Conservation (phyloP, 2,329 filamentous ascomycete species). For the Pseudogymnoascus sp. region DNA sequence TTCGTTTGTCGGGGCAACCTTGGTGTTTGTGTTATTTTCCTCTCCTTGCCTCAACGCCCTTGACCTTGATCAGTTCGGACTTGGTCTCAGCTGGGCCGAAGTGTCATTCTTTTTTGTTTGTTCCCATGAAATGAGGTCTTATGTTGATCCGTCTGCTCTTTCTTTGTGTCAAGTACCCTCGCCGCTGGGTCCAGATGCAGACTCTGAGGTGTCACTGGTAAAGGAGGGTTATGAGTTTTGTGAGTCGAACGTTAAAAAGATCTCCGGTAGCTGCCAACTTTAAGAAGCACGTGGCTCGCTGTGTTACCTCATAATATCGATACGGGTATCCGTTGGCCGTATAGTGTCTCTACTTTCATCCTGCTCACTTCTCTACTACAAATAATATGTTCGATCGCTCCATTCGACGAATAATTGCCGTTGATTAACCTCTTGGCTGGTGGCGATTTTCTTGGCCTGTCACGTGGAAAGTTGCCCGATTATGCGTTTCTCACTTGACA, state of each 20-base stretch:
- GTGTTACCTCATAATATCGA: neutral
- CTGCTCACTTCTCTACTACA: neutral
- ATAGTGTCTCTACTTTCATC: neutral
- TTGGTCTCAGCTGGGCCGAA: neutral
- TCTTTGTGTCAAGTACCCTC: neutral
- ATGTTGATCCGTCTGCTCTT: neutral
- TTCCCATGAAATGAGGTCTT: neutral
- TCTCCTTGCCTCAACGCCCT: neutral
- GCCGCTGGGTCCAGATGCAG: neutral
- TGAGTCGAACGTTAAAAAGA: neutral
- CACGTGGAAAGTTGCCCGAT: neutral
- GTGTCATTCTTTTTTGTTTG: constrained; percentile 1
- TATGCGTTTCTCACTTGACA: neutral
- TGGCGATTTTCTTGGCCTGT: neutral
- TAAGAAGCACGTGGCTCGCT: neutral
- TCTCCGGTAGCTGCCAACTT: neutral
- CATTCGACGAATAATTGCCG: neutral
- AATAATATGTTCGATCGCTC: neutral
- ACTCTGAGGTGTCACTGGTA: too few species aligned
- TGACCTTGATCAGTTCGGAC: neutral
- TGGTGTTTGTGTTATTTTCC: neutral
- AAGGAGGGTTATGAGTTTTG: neutral
- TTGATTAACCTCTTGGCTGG: neutral
- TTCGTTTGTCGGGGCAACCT: neutral
- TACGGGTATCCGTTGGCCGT: neutral